Percentiles rank a stretch among this genome's conserved stretches.
phyloP scores from a whole-genome alignment of 75 land plant genomes.

The Selaginella moellendorffii region DNA sequence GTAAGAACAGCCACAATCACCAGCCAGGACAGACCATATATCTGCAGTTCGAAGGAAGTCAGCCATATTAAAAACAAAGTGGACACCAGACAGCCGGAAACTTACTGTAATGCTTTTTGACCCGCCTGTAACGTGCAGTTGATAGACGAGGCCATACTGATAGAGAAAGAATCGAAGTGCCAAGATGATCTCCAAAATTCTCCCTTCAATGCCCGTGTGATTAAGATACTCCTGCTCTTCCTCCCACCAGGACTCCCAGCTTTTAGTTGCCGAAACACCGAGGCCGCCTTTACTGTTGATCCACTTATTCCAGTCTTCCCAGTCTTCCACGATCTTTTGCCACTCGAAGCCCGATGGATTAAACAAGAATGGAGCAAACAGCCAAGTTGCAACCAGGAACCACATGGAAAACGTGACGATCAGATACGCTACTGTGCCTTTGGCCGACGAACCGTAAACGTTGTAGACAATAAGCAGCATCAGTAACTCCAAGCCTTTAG shows the following conservation, averaged over 20 bases:
- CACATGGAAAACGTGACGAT: constrained; percentile 61
- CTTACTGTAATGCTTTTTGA: constrained; percentile 44
- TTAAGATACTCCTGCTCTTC: constrained; percentile 80
- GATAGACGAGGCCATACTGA: constrained; percentile 94
- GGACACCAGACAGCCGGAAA: background rate
- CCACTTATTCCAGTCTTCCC: constrained; percentile 91
- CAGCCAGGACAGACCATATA: constrained; percentile 78
- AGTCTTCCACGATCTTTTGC: constrained; percentile 95
- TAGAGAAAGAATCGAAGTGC: constrained; percentile 68
- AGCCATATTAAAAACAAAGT: background rate
- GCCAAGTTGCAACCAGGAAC: constrained; percentile 69
- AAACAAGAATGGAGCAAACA: constrained; percentile 85
- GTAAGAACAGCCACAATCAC: constrained; percentile 54
- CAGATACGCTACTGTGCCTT: constrained; percentile 24
- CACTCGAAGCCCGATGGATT: constrained; percentile 96
- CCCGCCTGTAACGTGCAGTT: constrained; percentile 52
- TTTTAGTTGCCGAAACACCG: constrained; percentile 71
- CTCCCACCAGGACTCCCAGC: constrained; percentile 99
- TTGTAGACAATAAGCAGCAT: constrained; percentile 72
- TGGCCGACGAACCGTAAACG: constrained; percentile 44
- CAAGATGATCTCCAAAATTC: constrained; percentile 45
- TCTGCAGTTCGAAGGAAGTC: constrained; percentile 30
- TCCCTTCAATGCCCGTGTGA: constrained; percentile 50
- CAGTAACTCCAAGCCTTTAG: constrained; percentile 80
- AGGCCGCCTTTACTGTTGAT: constrained; percentile 54